Base-by-base conservation (phyloP, 352 stramenopile species). In the Thraustochytrium striatum region DNA sequence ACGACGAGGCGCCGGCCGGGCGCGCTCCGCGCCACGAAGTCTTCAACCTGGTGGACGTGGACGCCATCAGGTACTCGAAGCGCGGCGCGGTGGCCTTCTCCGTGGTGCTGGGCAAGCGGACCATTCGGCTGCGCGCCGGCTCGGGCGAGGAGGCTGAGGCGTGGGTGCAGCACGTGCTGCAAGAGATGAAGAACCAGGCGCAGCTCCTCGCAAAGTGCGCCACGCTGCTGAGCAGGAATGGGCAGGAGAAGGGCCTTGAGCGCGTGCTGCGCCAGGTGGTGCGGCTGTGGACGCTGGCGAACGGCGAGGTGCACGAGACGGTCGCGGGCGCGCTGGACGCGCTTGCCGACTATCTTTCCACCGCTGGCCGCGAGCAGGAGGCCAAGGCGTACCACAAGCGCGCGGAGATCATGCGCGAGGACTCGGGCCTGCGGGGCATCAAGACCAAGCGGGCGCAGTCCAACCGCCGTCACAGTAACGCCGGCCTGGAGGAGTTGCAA, bases 81-180 rank as follows among this genome's bases (percentile, higher is more conserved):
- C 43, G 65, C 21, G 65, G 65, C 65, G 25, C 3, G 25, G 30
- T 39, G 41, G 25, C 65, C 16, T 75, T 75, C 3, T 21, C 8
- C 28, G n/a, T 75, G 28, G 65, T 75, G 32, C 11, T 21, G 11
- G 13, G 19, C 9, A 61, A 61, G 11, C 59, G 41, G 21, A 30
- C 43, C 9, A 9, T 75, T 7, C 11, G 52, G 5, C 28, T 75
- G 9, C 44, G 52, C 44, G 65, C 65, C 44, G 39, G 61, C 28
- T 61, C 41, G 13, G 65, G 65, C 47, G 65, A 75, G 39, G 65
- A 75, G 39, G 65, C 65, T 30, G 65, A 75, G 47, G 50, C 30
- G 19, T 75, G 65, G 65, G 7, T 75, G 19, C 65, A 75, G 39
- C 65, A 75, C 39, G 52, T 75, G 16, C 35, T 75, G 65, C 65